Conservation (phyloP, 2,329 filamentous ascomycete genomes). For the Cordyceps pruinosa region DNA sequence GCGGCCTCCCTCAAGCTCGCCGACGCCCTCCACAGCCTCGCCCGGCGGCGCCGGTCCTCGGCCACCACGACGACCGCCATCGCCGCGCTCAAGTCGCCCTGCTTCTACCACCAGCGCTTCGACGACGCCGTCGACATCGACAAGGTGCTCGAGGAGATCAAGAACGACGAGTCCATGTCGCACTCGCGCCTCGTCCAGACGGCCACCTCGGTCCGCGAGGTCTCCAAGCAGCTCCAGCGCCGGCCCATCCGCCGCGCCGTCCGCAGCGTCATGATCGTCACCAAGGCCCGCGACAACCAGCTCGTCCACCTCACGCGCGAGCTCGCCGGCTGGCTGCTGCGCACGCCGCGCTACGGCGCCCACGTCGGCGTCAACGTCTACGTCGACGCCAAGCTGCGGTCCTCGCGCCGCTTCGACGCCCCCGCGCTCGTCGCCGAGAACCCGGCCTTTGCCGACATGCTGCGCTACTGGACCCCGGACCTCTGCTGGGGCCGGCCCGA, state of each 20-base stretch:
- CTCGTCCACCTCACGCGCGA: slow-evolving; percentile 85
- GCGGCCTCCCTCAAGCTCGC: slow-evolving; percentile 57
- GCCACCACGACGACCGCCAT: slow-evolving; percentile 36
- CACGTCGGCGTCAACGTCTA: slow-evolving; percentile 93
- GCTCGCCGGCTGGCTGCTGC: slow-evolving; percentile 78
- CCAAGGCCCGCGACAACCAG: slow-evolving; percentile 92
- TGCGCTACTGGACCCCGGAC: slow-evolving; percentile 94
- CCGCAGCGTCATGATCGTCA: slow-evolving; percentile 95
- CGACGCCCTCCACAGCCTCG: slow-evolving; percentile 50
- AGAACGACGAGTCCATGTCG: slow-evolving; percentile 80
- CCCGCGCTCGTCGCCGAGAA: slow-evolving; percentile 66
- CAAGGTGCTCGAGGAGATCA: slow-evolving; percentile 90
- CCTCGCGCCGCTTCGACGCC: slow-evolving; percentile 81
- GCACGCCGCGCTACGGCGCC: slow-evolving; percentile 81
- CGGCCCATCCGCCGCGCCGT: slow-evolving; percentile 89
- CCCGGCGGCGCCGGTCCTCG: slow-evolving; percentile 22
- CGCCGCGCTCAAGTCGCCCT: slow-evolving; percentile 74
- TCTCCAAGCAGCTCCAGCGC: slow-evolving; percentile 89
- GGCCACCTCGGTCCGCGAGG: slow-evolving; percentile 87
- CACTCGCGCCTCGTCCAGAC: slow-evolving; percentile 94
- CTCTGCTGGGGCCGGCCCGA: slow-evolving; percentile 91
- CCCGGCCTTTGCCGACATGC: slow-evolving; percentile 70
- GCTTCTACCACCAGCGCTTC: slow-evolving; percentile 96
- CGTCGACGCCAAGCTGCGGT: slow-evolving; percentile 89
- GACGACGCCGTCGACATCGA: slow-evolving; percentile 94